A percentile compares a stretch with the other conserved stretches of the same genome.
These are phyloP conservation scores for Phytopythium helicoides DNA, from an alignment of 352 stramenopile species.

Conservation along the genomic window DNA sequence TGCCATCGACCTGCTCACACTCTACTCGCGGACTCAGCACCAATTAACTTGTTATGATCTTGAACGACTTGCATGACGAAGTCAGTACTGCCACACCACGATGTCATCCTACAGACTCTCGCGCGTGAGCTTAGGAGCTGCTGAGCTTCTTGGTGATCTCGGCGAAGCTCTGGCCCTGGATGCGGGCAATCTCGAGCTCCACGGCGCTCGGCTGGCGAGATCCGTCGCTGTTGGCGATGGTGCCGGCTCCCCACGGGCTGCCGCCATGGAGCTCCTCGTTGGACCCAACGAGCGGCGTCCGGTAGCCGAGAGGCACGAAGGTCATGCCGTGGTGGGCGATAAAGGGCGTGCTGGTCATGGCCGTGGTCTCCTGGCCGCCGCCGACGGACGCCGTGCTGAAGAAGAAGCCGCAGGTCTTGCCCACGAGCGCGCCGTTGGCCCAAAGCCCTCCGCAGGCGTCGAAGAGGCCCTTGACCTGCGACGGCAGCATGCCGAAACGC, in stretches of 20 bases:
- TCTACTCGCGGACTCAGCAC: too few species aligned
- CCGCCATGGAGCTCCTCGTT: constrained; percentile 65
- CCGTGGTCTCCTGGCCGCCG: constrained; percentile 84
- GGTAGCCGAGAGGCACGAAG: constrained; percentile 79
- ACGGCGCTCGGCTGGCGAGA: constrained; percentile 69
- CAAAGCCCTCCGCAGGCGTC: constrained; percentile 79
- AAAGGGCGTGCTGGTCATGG: constrained; percentile 73
- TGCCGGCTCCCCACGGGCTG: constrained; percentile 74
- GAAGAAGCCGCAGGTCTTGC: constrained; percentile 83
- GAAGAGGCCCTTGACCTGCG: constrained; percentile 85
- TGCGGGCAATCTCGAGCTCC: constrained; percentile 64
- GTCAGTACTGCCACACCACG: neutral
- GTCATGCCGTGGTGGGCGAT: constrained; percentile 86
- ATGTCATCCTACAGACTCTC: neutral
- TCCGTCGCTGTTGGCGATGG: constrained; percentile 70
- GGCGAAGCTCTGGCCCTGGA: constrained; percentile 81
- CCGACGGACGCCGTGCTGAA: constrained; percentile 61
- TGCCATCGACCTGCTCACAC: too few species aligned
- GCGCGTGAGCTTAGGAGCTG: neutral
- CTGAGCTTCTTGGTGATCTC: constrained; percentile 73
- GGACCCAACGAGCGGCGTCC: constrained; percentile 34
- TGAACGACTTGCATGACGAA: too few species aligned
- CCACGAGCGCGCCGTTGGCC: constrained; percentile 59
- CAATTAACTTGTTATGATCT: too few species aligned
- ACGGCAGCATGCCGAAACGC: constrained; percentile 69